Conservation (phyloP, 2,329 filamentous ascomycete species). For the Pezicula neosporulosa region DNA sequence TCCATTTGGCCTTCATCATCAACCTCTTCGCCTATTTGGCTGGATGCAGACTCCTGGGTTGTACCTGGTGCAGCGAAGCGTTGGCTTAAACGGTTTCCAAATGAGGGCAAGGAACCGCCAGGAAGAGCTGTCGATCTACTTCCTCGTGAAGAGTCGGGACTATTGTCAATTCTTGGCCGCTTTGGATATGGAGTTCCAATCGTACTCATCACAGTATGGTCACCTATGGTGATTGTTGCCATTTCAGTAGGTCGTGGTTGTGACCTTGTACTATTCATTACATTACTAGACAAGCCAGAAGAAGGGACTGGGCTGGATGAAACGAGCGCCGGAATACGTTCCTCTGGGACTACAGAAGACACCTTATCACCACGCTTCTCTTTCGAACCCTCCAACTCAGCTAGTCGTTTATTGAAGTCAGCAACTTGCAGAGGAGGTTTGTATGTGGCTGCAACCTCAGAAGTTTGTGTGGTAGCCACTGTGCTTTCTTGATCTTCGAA, state of each 20-base stretch:
- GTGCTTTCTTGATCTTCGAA: conserved; percentile 17
- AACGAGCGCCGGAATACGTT: conserved; percentile 17
- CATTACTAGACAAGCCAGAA: conserved; percentile 18
- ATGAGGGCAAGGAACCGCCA: conserved; percentile 15
- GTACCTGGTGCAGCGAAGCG: conserved; percentile 25
- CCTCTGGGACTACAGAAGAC: conserved; percentile 8
- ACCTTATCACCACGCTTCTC: not conserved
- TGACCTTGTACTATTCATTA: conserved; percentile 15
- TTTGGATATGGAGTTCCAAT: conserved; percentile 25
- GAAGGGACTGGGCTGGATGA: conserved; percentile 16
- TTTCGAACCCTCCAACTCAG: conserved; percentile 17
- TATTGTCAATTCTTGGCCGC: conserved; percentile 12
- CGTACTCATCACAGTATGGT: conserved; percentile 26
- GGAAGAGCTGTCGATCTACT: not conserved
- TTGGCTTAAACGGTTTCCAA: conserved; percentile 25
- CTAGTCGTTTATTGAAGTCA: conserved; percentile 27
- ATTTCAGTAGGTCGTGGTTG: conserved; percentile 18
- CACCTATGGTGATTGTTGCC: conserved; percentile 31
- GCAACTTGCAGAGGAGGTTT: conserved; percentile 17
- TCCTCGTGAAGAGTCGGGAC: conserved; percentile 1
- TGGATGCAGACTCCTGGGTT: conserved; percentile 3
- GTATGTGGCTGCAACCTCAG: conserved; percentile 6
- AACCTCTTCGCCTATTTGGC: conserved; percentile 13
- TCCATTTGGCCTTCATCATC: not conserved
- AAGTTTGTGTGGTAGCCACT: conserved; percentile 12